Percentiles rank a stretch among this genome's conserved stretches.
Evolutionary conservation across 2,329 filamentous ascomycete genomes (phyloP).

Genomic region (Rutstroemia sp.): DNA sequence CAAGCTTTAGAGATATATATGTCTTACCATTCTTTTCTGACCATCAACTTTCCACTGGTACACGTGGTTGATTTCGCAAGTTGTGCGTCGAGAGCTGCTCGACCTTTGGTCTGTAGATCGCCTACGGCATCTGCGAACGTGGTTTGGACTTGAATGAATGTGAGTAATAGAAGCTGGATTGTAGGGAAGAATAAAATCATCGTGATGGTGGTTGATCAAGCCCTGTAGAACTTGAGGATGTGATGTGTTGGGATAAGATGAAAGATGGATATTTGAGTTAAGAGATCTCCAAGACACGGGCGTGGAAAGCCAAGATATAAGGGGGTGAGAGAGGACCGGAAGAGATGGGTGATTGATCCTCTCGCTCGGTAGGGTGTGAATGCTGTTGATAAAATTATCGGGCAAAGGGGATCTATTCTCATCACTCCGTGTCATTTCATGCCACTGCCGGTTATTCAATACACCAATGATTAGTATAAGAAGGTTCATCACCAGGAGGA

Average conservation of each 20-base stretch:
- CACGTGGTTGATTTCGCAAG: constrained; percentile 15
- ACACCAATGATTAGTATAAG: no score
- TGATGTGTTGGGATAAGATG: background rate
- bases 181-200: constrained; percentile 4
- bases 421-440: no score
- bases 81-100: constrained; percentile 14
- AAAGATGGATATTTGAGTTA: no score
- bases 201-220: background rate
- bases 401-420: no score
- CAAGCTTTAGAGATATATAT: background rate
- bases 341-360: no score
- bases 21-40: constrained; percentile 17
- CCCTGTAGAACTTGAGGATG: background rate
- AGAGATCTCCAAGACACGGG: no score
- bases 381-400: no score
- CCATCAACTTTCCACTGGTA: constrained; percentile 11
- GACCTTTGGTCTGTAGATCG: constrained; percentile 16
- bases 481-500: no score
- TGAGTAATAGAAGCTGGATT: background rate
- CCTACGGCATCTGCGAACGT: constrained; percentile 11
- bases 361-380: no score
- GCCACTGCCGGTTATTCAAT: no score
- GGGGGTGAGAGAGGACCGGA: no score
- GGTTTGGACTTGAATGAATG: background rate
- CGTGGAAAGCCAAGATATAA: no score